Evolutionary conservation across 352 stramenopile species (phyloP).

Genomic region (Phytophthora boehmeriae): DNA sequence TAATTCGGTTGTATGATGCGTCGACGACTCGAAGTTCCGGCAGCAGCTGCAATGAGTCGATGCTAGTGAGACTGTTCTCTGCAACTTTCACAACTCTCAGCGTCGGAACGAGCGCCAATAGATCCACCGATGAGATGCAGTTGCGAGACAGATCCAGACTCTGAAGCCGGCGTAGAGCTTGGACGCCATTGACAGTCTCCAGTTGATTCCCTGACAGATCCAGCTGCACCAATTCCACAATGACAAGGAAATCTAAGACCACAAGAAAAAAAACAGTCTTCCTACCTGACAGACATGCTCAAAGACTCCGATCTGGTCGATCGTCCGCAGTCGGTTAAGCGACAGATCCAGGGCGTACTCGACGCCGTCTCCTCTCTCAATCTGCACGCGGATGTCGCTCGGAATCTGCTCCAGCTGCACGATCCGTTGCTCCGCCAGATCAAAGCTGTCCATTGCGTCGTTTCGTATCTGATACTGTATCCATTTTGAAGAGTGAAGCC

Average conservation of each 20-base stretch:
- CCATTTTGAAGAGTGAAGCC: slow-evolving; percentile 17
- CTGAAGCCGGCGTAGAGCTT: slow-evolving; percentile 46
- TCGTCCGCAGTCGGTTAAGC: slow-evolving; percentile 51
- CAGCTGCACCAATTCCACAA: slow-evolving; percentile 31
- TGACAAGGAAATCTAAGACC: neutral
- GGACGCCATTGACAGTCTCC: slow-evolving; percentile 53
- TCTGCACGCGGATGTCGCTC: slow-evolving; percentile 43
- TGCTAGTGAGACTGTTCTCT: slow-evolving; percentile 57
- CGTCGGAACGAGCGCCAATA: slow-evolving; percentile 36
- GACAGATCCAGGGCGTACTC: slow-evolving; percentile 57
- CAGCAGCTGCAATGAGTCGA: slow-evolving; percentile 45
- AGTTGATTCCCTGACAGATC: slow-evolving; percentile 70
- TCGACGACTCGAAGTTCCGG: slow-evolving; percentile 52
- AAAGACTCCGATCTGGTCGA: slow-evolving; percentile 52
- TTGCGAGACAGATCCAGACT: slow-evolving; percentile 61
- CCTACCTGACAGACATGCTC: slow-evolving; percentile 48
- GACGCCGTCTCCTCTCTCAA: slow-evolving; percentile 34
- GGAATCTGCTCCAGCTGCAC: slow-evolving; percentile 54
- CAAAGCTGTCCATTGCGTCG: slow-evolving; percentile 41
- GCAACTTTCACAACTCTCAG: slow-evolving; percentile 61
- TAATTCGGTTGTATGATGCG: slow-evolving; percentile 64
- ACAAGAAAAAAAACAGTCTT: no score
- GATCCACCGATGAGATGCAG: slow-evolving; percentile 49
- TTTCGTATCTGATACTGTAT: neutral
- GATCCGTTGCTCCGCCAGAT: slow-evolving; percentile 59